Evolutionary conservation across 306 rosid genomes (phyloP).

Genomic region (Fagus sylvatica): DNA sequence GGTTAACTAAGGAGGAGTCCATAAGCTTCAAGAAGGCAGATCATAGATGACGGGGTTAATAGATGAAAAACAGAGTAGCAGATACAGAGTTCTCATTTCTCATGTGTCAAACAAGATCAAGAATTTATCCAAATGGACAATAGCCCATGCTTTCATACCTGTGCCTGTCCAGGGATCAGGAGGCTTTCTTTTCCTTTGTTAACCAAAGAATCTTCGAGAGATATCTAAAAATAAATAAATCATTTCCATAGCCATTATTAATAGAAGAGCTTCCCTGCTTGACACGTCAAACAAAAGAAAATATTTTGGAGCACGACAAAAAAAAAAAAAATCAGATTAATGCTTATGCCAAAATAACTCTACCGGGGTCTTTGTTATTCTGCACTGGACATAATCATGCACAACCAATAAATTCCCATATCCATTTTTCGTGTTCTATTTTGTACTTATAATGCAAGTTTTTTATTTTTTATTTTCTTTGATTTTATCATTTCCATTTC

Average conservation of each 20-base stretch:
- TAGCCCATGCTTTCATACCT: slow-evolving; percentile 50
- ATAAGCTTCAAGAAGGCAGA: slow-evolving; percentile 44
- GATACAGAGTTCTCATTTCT: not conserved
- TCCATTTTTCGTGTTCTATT: not conserved
- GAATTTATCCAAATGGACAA: slow-evolving; percentile 4
- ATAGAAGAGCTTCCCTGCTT: not conserved
- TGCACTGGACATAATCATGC: not conserved
- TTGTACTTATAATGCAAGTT: not conserved
- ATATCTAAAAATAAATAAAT: slow-evolving; percentile 41
- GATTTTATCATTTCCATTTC: not conserved
- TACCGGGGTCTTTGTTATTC: slow-evolving; percentile 8
- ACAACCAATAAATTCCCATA: not conserved
- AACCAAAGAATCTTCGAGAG: slow-evolving; percentile 57
- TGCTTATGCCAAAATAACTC: slow-evolving; percentile 3
- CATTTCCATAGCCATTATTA: not conserved
- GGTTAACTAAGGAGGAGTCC: slow-evolving; percentile 51
- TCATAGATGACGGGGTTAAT: slow-evolving; percentile 13
- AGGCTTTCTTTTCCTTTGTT: slow-evolving; percentile 76
- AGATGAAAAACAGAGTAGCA: slow-evolving; percentile 4
- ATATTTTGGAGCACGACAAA: not conserved
- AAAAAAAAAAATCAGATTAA: slow-evolving; percentile 10
- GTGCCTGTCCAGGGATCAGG: slow-evolving; percentile 58
- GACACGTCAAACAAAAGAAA: not conserved
- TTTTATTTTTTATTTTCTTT: not conserved
- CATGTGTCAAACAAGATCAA: slow-evolving; percentile 8